These are phyloP conservation scores for Sporothrix protearum DNA, from an alignment of 2,329 filamentous ascomycete species.

Conservation along the genomic window DNA sequence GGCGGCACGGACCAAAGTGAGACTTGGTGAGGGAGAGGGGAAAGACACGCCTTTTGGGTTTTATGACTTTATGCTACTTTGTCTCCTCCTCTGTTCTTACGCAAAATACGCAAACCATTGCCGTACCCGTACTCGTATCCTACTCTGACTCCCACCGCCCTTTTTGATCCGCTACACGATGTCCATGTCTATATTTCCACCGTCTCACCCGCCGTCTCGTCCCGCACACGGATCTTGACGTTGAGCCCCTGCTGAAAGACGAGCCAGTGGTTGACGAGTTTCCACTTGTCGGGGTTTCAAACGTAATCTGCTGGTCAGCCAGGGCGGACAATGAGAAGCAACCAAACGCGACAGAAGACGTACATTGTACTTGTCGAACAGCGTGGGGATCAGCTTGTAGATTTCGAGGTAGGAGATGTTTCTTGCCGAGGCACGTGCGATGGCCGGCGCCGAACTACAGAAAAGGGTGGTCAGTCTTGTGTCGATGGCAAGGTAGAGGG, in stretches of 20 bases:
- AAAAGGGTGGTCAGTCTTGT: too few species aligned
- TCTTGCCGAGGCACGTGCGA: conserved; percentile 40
- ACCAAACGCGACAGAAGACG: conserved; percentile 12
- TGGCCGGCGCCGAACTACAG: conserved; percentile 41
- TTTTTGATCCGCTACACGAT: not conserved
- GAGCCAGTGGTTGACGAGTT: conserved; percentile 18
- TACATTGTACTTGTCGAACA: conserved; percentile 35
- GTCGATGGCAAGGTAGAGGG: too few species aligned
- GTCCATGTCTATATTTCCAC: too few species aligned
- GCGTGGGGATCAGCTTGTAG: conserved; percentile 41
- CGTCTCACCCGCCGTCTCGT: not conserved
- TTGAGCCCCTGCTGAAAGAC: conserved; percentile 17
- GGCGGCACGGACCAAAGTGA: too few species aligned
- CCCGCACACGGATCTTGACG: not conserved
- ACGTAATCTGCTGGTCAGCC: conserved; percentile 2
- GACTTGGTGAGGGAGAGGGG: not conserved
- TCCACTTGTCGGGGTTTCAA: conserved; percentile 15
- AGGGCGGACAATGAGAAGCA: not conserved
- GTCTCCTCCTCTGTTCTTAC: not conserved
- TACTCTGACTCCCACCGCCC: too few species aligned
- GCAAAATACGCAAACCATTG: not conserved
- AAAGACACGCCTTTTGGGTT: not conserved
- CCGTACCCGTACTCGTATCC: not conserved
- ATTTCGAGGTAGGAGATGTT: conserved; percentile 38
- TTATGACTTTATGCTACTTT: not conserved